These are phyloP conservation scores for Nannizziopsis barbatae DNA, from an alignment of 2,329 filamentous ascomycete species.

Conservation along the genomic window DNA sequence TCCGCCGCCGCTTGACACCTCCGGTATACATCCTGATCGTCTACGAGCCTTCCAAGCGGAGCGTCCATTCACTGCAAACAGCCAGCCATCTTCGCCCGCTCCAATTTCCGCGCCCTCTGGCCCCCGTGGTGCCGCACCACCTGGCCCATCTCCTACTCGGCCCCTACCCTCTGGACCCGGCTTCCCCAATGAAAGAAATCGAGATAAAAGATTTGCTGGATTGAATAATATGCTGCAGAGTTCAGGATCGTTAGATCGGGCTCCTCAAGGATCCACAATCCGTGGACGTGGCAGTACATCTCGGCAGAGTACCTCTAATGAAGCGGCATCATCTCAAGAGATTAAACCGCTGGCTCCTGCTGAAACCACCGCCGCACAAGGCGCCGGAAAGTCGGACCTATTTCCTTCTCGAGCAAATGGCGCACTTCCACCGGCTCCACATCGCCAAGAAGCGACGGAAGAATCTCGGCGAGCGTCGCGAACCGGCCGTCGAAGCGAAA, in stretches of 20 bases:
- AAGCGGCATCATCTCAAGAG: constrained; percentile 25
- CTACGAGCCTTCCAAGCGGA: constrained; percentile 34
- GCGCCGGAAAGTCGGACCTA: constrained; percentile 25
- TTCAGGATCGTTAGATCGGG: constrained; percentile 25
- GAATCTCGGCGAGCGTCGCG: constrained; percentile 21
- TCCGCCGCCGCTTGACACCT: constrained; percentile 26
- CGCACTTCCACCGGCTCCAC: constrained; percentile 12
- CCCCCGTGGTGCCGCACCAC: constrained; percentile 30
- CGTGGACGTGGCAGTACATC: constrained; percentile 30
- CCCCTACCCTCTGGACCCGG: constrained; percentile 30
- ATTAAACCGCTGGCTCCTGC: constrained; percentile 26
- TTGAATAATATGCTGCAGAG: constrained; percentile 39
- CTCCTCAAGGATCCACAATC: constrained; percentile 26
- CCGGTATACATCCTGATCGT: constrained; percentile 46
- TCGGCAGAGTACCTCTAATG: constrained; percentile 25
- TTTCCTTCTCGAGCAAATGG: constrained; percentile 23
- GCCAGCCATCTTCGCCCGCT: constrained; percentile 18
- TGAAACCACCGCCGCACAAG: constrained; percentile 17
- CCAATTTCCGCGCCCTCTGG: constrained; percentile 30
- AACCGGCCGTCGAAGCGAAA: constrained; percentile 25
- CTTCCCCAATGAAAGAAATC: constrained; percentile 29
- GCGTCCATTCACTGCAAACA: not conserved
- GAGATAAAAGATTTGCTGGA: constrained; percentile 38
- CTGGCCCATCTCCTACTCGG: constrained; percentile 28
- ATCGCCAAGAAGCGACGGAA: constrained; percentile 21